Conservation (phyloP, 1,284 basidiomycete genomes). For the Vanrija sp. region DNA sequence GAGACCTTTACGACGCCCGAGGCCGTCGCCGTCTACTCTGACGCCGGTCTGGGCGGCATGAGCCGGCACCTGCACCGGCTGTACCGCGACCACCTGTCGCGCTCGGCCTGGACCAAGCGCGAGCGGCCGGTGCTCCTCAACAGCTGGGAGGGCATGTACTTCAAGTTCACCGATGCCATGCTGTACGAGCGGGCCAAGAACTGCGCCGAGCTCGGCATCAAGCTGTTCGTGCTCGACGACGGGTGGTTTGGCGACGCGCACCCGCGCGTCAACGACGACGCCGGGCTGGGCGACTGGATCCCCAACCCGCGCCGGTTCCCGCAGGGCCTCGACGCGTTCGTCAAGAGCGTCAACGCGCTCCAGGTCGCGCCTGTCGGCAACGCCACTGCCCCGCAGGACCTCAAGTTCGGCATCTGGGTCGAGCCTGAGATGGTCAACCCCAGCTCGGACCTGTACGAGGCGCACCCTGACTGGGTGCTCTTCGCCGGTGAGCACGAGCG, state of each 20-base stretch:
- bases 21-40: constrained; percentile 23
- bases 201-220: constrained; percentile 26
- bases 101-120: constrained; percentile 10
- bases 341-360: constrained; percentile 14
- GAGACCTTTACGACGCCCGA: constrained; percentile 31
- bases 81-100: constrained; percentile 26
- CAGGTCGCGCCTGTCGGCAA: not conserved
- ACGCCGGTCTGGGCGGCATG: constrained; percentile 26
- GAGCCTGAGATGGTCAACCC: constrained; percentile 43
- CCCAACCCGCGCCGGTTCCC: constrained; percentile 29
- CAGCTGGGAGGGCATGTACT: constrained; percentile 39
- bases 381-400: not conserved
- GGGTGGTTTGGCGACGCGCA: constrained; percentile 39
- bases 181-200: constrained; percentile 22
- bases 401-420: constrained; percentile 38
- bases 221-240: constrained; percentile 39
- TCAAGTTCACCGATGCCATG: constrained; percentile 25
- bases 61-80: constrained; percentile 24
- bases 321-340: constrained; percentile 22
- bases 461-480: constrained; percentile 36
- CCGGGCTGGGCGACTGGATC: constrained; percentile 36
- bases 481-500: constrained; percentile 14
- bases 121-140: constrained; percentile 31
- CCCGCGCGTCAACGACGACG: constrained; percentile 21
- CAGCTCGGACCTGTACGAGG: constrained; percentile 27